These are phyloP conservation scores for Xylaria polymorpha DNA, from an alignment of 2,329 filamentous ascomycete species.

Conservation along the genomic window DNA sequence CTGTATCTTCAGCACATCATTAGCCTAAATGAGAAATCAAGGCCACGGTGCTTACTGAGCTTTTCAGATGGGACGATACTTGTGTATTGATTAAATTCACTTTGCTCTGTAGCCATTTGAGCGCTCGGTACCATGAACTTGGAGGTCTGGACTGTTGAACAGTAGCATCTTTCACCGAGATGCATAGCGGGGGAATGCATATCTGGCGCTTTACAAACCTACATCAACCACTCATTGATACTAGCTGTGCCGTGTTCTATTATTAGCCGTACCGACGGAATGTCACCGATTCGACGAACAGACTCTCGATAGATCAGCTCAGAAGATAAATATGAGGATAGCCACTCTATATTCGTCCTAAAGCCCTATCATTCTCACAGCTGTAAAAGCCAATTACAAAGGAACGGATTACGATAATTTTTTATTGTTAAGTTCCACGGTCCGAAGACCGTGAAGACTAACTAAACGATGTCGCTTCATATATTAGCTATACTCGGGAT, in stretches of 20 bases:
- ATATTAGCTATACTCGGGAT: slow-evolving; percentile 14
- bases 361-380: neutral
- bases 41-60: neutral
- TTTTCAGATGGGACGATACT: slow-evolving; percentile 3
- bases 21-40: slow-evolving; percentile 30
- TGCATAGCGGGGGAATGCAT: slow-evolving; percentile 1
- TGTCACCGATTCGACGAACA: slow-evolving; percentile 18
- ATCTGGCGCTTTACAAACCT: neutral
- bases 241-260: slow-evolving; percentile 13
- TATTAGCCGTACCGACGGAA: slow-evolving; percentile 14
- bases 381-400: neutral
- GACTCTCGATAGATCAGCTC: neutral
- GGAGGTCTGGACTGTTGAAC: slow-evolving; percentile 12
- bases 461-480: slow-evolving; percentile 15
- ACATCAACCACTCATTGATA: slow-evolving; percentile 8
- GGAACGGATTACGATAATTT: neutral
- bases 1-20: slow-evolving; percentile 21
- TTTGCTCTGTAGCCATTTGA: neutral
- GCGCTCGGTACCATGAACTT: slow-evolving; percentile 21
- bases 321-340: slow-evolving; percentile 10
- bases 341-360: neutral
- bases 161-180: neutral
- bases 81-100: slow-evolving; percentile 11
- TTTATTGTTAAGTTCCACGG: neutral
- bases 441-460: neutral